phyloP scores from a whole-genome alignment of 2,329 filamentous ascomycete genomes.

The Venturia nashicola region DNA sequence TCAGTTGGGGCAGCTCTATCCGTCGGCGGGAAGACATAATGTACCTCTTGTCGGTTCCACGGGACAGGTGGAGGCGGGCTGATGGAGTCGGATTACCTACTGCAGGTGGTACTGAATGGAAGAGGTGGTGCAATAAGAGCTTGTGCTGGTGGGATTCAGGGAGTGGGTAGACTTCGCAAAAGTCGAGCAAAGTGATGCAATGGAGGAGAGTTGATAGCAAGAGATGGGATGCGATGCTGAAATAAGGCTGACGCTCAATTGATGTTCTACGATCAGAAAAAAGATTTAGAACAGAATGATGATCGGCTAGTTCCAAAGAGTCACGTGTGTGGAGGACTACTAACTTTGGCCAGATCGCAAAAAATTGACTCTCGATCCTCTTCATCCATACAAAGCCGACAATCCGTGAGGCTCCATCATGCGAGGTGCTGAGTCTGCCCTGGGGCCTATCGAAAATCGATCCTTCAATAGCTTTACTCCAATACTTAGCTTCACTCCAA shows the following conservation, averaged over 20 bases:
- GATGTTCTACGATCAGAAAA: background rate
- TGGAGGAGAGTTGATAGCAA: background rate
- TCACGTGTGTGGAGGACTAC: background rate
- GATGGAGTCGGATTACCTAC: background rate
- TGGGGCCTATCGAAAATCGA: background rate
- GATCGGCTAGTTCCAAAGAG: background rate
- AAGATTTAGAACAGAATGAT: background rate
- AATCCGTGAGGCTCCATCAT: background rate
- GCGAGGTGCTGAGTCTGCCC: background rate
- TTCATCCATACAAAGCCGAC: background rate
- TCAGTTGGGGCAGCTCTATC: background rate
- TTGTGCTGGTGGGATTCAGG: background rate
- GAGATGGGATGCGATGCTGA: background rate
- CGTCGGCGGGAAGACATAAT: background rate
- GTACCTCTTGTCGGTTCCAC: background rate
- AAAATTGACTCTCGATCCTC: background rate
- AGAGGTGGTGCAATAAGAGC: background rate
- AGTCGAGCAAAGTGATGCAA: background rate
- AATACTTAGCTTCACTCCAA: too few relatives aligned
- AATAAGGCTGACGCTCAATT: background rate
- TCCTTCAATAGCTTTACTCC: background rate
- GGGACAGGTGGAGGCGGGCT: background rate
- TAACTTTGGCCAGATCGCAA: background rate
- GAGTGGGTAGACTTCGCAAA: background rate
- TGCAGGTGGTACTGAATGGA: background rate